Conservation (phyloP, 2,329 filamentous ascomycete species). For the Ceratocystis eucalypticola region DNA sequence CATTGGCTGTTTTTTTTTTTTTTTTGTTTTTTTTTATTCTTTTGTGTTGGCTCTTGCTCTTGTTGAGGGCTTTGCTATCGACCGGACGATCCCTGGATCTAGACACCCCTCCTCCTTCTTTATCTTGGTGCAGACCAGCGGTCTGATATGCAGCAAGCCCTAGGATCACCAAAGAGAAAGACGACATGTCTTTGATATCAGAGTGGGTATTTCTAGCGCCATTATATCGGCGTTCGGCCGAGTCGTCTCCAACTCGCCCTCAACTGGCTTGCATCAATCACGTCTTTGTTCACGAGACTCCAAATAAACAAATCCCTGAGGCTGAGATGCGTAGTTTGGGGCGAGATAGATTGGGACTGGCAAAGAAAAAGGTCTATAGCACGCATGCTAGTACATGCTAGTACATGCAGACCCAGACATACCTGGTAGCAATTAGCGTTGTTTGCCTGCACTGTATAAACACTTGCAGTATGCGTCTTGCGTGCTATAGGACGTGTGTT, state of each 20-base stretch:
- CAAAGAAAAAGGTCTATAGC: neutral
- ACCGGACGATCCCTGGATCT: neutral
- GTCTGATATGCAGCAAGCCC: neutral
- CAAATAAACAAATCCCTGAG: neutral
- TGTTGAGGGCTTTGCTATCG: neutral
- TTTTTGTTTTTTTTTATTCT: too few relatives aligned
- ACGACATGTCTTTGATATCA: neutral
- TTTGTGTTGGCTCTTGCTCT: neutral
- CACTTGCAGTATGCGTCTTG: neutral
- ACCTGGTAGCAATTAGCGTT: neutral
- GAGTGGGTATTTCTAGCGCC: neutral
- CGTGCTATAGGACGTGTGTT: neutral
- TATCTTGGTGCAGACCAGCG: neutral
- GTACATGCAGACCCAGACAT: too few relatives aligned
- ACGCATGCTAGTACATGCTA: too few relatives aligned
- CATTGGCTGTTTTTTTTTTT: neutral
- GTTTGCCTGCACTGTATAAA: neutral
- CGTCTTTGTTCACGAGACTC: neutral
- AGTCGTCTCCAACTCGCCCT: neutral
- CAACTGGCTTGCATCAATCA: too few relatives aligned
- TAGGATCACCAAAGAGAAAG: neutral
- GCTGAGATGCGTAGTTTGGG: neutral
- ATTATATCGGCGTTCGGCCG: neutral
- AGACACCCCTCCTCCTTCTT: neutral
- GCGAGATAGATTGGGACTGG: neutral